Evolutionary conservation across 2,329 filamentous ascomycete genomes (phyloP), one percentile per base, ranked within the genome.

Genomic region (Sphaerulina musiva): DNA sequence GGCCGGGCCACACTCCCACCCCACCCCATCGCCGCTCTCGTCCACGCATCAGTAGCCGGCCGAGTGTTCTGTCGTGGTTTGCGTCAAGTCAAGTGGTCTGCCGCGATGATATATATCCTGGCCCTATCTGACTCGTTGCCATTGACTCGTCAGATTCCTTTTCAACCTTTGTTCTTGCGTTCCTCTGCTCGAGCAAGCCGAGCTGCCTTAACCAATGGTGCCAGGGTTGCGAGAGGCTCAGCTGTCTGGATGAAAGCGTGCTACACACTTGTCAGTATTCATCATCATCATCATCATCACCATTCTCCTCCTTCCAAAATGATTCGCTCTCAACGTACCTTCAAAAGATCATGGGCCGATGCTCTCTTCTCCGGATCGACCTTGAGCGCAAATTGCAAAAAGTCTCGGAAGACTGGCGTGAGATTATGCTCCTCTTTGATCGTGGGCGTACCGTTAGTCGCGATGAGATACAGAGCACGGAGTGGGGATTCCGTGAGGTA

Each of bases 351-450:
- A 73, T 95, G 89, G 36, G 93, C 93, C 68, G 89, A 95, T 39
- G 91, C 91, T 73, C 93, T 80, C 82, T 95, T 95, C 74, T 97
- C 93, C 1, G 93, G 92, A 68, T 97, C 93, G 5, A 98, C 93
- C 77, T 95, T 95, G 51, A 98, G 79, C 5, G 93, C 92, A 72
- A 95, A 90, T 66, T 87, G 84, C 59, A 98, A 76, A 72, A 97
- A 98, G 70, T 97, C 91, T 59, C 84, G 82, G 77, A 98, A 96
- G 3, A 92, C 81, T 0, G 82, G 76, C 8, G 87, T 88, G 48
- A 97, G 73, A 46, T 86, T 84, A 53, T 91, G 82, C 71, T 95
- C 89, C 60, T 96, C 90, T 74, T 97, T 97, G 74, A 98, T 95
- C 50, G 85, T 80, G 1, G 93, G 93, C 12, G 93, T 97, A 46